A percentile compares a stretch with the other conserved stretches of the same genome.
Conservation (phyloP, 2,329 filamentous ascomycete species). For the Monosporascus sp. region DNA sequence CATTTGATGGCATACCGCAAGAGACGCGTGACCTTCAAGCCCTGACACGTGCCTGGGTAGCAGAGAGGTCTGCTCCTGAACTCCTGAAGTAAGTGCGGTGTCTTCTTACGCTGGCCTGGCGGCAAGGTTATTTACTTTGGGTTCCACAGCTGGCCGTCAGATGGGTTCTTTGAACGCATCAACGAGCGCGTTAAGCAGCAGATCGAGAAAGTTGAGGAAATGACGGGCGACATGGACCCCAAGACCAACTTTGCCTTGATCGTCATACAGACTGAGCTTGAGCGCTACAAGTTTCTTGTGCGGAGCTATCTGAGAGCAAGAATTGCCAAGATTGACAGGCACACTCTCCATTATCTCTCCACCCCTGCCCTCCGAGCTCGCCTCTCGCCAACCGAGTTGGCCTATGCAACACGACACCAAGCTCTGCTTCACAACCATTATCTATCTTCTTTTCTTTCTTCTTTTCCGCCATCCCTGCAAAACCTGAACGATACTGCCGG, state of each 20-base stretch:
- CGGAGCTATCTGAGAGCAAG: slow-evolving; percentile 76
- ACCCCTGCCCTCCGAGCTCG: slow-evolving; percentile 47
- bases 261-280: slow-evolving; percentile 92
- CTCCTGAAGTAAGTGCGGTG: slow-evolving; percentile 62
- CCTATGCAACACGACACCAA: slow-evolving; percentile 82
- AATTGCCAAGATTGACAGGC: slow-evolving; percentile 83
- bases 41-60: slow-evolving; percentile 87
- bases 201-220: slow-evolving; percentile 66
- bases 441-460: slow-evolving; percentile 72
- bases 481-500: slow-evolving; percentile 87
- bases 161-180: slow-evolving; percentile 74
- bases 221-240: slow-evolving; percentile 82
- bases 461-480: slow-evolving; percentile 74
- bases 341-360: slow-evolving; percentile 68
- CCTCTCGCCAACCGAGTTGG: slow-evolving; percentile 72
- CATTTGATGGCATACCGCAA: slow-evolving; percentile 46
- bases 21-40: slow-evolving; percentile 76
- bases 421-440: slow-evolving; percentile 81
- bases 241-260: slow-evolving; percentile 91
- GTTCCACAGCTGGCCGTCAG: slow-evolving; percentile 54
- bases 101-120: neutral
- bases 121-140: slow-evolving; percentile 4
- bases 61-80: slow-evolving; percentile 84
- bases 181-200: slow-evolving; percentile 66
- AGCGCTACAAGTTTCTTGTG: slow-evolving; percentile 87